Conservation (phyloP, 1,139 yeast genomes). For the Trichomonascaceae sp. region DNA sequence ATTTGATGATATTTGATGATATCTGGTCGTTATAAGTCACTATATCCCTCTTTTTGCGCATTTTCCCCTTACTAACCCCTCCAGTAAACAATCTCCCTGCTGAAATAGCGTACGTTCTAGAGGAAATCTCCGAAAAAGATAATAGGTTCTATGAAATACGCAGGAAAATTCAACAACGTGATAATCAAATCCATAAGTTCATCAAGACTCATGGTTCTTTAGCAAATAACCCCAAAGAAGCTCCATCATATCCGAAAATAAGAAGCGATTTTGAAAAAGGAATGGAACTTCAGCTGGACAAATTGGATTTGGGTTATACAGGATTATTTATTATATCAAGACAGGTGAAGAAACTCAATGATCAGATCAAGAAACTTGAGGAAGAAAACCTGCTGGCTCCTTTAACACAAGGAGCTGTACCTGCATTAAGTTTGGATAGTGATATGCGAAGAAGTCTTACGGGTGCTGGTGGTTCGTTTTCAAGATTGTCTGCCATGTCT, state of each 20-base stretch:
- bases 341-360: slow-evolving; percentile 66
- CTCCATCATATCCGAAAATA: slow-evolving; percentile 57
- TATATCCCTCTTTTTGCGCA: neutral
- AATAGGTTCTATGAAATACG: slow-evolving; percentile 58
- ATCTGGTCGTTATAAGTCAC: neutral
- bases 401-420: slow-evolving; percentile 9
- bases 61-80: neutral
- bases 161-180: slow-evolving; percentile 64
- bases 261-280: slow-evolving; percentile 62
- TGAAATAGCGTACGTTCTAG: slow-evolving; percentile 73
- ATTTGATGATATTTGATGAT: neutral
- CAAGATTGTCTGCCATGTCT: slow-evolving; percentile 5
- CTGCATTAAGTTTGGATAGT: slow-evolving; percentile 8
- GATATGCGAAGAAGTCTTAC: neutral
- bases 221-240: slow-evolving; percentile 78
- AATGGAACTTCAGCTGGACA: slow-evolving; percentile 64
- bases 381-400: slow-evolving; percentile 70
- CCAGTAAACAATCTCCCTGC: slow-evolving; percentile 75
- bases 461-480: neutral
- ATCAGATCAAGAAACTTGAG: slow-evolving; percentile 69
- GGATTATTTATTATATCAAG: slow-evolving; percentile 71
- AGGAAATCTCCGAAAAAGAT: slow-evolving; percentile 73
- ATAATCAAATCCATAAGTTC: slow-evolving; percentile 72
- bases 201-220: slow-evolving; percentile 80
- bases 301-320: slow-evolving; percentile 73